Evolutionary conservation across 208 protist genomes (phyloP).

Genomic region (Sergeia podlipaevii): DNA sequence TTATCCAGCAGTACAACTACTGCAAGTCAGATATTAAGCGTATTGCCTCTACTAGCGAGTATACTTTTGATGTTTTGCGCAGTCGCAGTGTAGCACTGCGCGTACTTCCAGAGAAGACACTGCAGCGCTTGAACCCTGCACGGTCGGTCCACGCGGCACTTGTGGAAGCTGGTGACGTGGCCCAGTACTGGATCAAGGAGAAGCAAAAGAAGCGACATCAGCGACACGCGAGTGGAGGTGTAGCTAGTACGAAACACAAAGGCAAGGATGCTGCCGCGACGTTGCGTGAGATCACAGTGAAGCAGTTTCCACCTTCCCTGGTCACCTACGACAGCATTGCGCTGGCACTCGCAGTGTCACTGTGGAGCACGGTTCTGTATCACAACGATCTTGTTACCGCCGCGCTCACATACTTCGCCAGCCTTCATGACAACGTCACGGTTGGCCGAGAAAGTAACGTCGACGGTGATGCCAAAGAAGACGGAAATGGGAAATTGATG

Average conservation of each 20-base stretch:
- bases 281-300: slow-evolving; percentile 13
- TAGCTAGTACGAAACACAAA: background rate
- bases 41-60: slow-evolving; percentile 27
- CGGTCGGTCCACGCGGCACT: slow-evolving; percentile 5
- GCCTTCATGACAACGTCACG: background rate
- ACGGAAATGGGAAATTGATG: background rate
- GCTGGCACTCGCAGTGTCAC: slow-evolving; percentile 42
- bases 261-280: background rate
- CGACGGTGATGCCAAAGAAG: background rate
- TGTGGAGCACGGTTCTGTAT: slow-evolving; percentile 48
- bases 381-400: slow-evolving; percentile 52
- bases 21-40: slow-evolving; percentile 38
- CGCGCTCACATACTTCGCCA: slow-evolving; percentile 23
- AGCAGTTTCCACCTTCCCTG: slow-evolving; percentile 33
- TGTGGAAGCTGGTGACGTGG: slow-evolving; percentile 10
- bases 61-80: slow-evolving; percentile 22
- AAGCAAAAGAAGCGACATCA: background rate
- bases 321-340: slow-evolving; percentile 48
- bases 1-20: slow-evolving; percentile 51
- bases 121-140: slow-evolving; percentile 19
- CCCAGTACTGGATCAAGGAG: background rate
- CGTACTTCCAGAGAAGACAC: slow-evolving; percentile 18
- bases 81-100: slow-evolving; percentile 17
- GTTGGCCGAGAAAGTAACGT: background rate
- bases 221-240: background rate